Evolutionary conservation across 257 asterid genomes (phyloP).

Genomic region (Anisodus acutangulus): DNA sequence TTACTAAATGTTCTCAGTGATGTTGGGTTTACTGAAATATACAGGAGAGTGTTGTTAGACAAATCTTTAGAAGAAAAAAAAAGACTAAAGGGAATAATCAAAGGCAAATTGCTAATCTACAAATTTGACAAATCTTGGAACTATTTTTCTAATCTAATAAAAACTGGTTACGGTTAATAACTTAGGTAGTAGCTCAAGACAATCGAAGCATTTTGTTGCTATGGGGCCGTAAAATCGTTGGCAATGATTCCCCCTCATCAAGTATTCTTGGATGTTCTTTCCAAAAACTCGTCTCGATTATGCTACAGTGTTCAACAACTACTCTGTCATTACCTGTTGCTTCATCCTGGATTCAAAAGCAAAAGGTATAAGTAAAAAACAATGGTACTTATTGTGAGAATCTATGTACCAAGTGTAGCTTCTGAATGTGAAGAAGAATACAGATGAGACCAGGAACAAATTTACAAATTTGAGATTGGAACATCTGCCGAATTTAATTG

Average conservation of each 20-base stretch:
- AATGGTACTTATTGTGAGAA: not conserved
- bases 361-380: not conserved
- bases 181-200: conserved; percentile 13
- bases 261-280: conserved; percentile 68
- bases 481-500: not conserved
- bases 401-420: not conserved
- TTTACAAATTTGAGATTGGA: not conserved
- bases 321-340: conserved; percentile 48
- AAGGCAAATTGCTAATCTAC: not conserved
- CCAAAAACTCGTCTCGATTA: conserved; percentile 74
- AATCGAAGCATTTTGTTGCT: conserved; percentile 19
- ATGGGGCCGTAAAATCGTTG: not conserved
- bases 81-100: not conserved
- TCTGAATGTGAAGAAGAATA: not conserved
- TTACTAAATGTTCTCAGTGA: not conserved
- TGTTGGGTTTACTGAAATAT: not conserved
- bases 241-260: conserved; percentile 37
- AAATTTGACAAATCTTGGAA: not conserved
- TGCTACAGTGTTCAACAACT: conserved; percentile 59
- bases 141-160: not conserved
- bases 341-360: conserved; percentile 8
- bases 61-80: not conserved
- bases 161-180: not conserved
- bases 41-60: conserved; percentile 8
- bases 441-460: conserved; percentile 7